A percentile compares a stretch with the other conserved stretches of the same genome.
These are phyloP conservation scores for Podospora pseudoanserina DNA, from an alignment of 495 filamentous ascomycete species.

Conservation along the genomic window DNA sequence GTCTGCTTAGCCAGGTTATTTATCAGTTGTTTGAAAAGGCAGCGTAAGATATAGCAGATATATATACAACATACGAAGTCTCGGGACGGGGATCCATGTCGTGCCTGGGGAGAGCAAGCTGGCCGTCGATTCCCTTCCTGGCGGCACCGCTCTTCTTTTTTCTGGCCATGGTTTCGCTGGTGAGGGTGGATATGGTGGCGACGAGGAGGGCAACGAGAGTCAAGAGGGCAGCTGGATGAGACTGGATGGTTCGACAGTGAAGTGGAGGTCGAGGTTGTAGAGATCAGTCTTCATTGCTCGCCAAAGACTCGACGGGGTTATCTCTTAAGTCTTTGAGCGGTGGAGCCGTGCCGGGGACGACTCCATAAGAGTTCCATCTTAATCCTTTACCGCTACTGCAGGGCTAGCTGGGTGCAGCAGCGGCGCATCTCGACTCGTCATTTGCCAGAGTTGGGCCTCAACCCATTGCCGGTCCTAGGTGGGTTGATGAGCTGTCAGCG, in stretches of 20 bases:
- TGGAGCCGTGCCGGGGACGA: background rate
- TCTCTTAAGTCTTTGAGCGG: background rate
- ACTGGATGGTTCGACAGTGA: constrained; percentile 30
- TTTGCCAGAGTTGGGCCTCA: constrained; percentile 22
- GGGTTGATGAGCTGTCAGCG: constrained; percentile 5
- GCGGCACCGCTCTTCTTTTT: constrained; percentile 28
- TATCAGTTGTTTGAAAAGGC: constrained; percentile 13
- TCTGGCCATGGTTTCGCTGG: constrained; percentile 24
- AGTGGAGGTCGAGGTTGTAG: constrained; percentile 24
- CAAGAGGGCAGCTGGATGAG: constrained; percentile 16
- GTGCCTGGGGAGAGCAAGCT: constrained; percentile 11
- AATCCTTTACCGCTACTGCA: background rate
- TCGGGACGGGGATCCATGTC: constrained; percentile 32
- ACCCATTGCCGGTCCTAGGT: constrained; percentile 10
- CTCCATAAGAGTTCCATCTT: background rate
- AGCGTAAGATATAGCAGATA: background rate
- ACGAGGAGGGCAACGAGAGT: constrained; percentile 25
- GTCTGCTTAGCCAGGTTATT: constrained; percentile 14
- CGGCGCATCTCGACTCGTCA: constrained; percentile 3
- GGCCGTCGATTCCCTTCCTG: constrained; percentile 16
- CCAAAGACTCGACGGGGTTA: background rate
- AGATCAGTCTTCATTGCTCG: constrained; percentile 16
- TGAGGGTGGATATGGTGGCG: constrained; percentile 22
- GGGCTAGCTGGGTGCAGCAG: background rate
- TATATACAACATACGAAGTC: constrained; percentile 26